phyloP scores from a whole-genome alignment of 2,329 filamentous ascomycete species.

The Nemania serpens region DNA sequence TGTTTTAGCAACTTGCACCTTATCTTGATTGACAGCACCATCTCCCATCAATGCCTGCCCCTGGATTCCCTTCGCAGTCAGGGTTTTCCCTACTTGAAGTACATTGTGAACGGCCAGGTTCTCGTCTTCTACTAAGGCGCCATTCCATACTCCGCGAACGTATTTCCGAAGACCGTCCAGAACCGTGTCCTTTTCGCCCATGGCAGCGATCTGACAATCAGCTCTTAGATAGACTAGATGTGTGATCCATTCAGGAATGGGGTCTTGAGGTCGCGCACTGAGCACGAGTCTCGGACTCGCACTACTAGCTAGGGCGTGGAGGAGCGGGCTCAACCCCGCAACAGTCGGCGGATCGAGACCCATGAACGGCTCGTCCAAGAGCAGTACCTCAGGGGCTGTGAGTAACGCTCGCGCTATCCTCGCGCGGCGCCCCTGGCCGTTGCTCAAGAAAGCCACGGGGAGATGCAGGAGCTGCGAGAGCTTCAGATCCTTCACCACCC shows the following conservation, averaged over 20 bases:
- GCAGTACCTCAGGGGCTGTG: slow-evolving; percentile 75
- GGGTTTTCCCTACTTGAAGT: slow-evolving; percentile 54
- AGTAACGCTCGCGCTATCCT: slow-evolving; percentile 87
- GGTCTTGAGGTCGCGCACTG: slow-evolving; percentile 82
- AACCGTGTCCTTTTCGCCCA: slow-evolving; percentile 69
- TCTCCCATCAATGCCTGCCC: slow-evolving; percentile 45
- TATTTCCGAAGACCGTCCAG: slow-evolving; percentile 58
- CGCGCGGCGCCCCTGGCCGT: slow-evolving; percentile 86
- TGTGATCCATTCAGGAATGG: slow-evolving; percentile 87
- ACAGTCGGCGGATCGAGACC: slow-evolving; percentile 87
- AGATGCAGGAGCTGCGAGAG: slow-evolving; percentile 73
- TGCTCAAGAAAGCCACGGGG: slow-evolving; percentile 88
- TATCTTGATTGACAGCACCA: slow-evolving; percentile 29
- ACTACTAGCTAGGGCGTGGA: slow-evolving; percentile 69
- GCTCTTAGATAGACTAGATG: slow-evolving; percentile 76
- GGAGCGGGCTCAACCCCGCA: slow-evolving; percentile 69
- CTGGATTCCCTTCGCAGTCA: slow-evolving; percentile 48
- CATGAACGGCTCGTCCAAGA: slow-evolving; percentile 96
- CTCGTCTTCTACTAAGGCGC: slow-evolving; percentile 51
- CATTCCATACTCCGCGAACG: slow-evolving; percentile 51
- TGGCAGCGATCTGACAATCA: slow-evolving; percentile 66
- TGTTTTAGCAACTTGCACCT: slow-evolving; percentile 21
- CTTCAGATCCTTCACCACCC: slow-evolving; percentile 71
- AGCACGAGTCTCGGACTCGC: slow-evolving; percentile 75
- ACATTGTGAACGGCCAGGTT: slow-evolving; percentile 54